phyloP scores from a whole-genome alignment of 768 basidiomycete species.

The Pisolithus microcarpus region DNA sequence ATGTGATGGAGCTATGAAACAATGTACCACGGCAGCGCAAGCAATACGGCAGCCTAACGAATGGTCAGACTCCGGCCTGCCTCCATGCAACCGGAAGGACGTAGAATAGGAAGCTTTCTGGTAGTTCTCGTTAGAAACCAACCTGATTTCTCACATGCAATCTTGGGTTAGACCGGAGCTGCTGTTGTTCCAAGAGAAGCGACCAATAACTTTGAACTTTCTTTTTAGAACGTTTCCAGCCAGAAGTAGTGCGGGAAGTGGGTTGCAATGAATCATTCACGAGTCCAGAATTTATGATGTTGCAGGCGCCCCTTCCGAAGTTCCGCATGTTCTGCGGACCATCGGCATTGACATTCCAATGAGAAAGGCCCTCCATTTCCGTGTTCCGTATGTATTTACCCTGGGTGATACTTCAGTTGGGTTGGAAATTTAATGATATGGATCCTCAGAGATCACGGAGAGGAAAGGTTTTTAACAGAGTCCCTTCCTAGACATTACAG shows the following conservation, averaged over 20 bases:
- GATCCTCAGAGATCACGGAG: background rate
- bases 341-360: background rate
- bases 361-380: background rate
- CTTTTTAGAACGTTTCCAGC: background rate
- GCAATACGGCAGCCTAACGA: background rate
- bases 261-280: too few species aligned
- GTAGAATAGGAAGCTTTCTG: background rate
- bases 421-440: background rate
- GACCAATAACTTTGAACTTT: background rate
- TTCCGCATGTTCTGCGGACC: background rate
- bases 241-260: too few species aligned
- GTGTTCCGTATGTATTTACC: background rate
- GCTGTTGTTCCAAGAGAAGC: too few species aligned
- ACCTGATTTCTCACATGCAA: background rate
- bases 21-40: background rate
- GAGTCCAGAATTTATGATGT: too few species aligned
- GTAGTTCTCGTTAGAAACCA: background rate
- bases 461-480: background rate
- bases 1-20: background rate
- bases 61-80: background rate
- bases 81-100: background rate
- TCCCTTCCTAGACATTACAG: background rate
- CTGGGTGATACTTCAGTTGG: background rate
- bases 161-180: too few species aligned
- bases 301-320: too few species aligned